These are phyloP conservation scores for Rhizophora mangle DNA, from an alignment of 345 rosid genomes.

Conservation along the genomic window DNA sequence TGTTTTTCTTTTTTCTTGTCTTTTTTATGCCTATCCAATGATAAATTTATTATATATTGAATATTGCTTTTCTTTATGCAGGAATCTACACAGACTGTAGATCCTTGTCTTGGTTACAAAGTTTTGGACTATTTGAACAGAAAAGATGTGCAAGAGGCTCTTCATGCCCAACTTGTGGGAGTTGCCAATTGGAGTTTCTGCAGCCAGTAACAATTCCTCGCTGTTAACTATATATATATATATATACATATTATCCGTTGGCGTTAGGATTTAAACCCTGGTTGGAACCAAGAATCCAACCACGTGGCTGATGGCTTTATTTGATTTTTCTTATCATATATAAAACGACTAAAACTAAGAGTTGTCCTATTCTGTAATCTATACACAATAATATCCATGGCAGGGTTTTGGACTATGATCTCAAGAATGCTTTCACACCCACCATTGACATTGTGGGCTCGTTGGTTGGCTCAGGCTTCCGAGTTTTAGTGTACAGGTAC, in stretches of 20 bases:
- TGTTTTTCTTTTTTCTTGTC: too few species aligned
- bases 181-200: not conserved
- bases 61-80: too few species aligned
- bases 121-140: slow-evolving; percentile 5
- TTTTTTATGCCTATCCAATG: too few species aligned
- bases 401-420: slow-evolving; percentile 7
- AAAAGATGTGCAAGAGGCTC: slow-evolving; percentile 9
- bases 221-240: not conserved
- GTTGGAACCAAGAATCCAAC: not conserved
- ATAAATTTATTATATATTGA: too few species aligned
- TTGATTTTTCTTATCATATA: too few species aligned
- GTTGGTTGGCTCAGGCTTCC: slow-evolving; percentile 3
- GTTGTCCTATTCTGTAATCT: not conserved
- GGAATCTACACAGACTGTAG: not conserved
- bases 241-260: not conserved
- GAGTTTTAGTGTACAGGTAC: slow-evolving; percentile 4
- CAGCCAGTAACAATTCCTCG: not conserved
- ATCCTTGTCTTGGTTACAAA: not conserved
- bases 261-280: not conserved
- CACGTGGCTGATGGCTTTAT: too few species aligned
- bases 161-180: slow-evolving; percentile 7
- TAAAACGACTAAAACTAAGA: too few species aligned
- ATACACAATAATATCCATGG: not conserved
- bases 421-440: not conserved
- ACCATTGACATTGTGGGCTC: slow-evolving; percentile 3